Evolutionary conservation across 371 early-diverging fungal species (phyloP).

Genomic region (Mortierella sp.): DNA sequence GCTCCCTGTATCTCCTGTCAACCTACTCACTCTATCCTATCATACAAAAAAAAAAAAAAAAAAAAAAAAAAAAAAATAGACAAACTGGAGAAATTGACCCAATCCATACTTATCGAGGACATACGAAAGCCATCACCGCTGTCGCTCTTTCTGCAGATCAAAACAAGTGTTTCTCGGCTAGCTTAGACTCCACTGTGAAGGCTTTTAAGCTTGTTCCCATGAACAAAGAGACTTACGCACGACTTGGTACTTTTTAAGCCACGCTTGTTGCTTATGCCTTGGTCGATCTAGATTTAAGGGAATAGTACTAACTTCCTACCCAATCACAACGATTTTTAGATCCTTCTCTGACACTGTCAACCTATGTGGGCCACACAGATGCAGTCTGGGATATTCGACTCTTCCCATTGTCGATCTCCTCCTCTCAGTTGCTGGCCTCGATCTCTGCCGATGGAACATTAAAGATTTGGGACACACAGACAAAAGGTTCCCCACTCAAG

Average conservation of each 20-base stretch:
- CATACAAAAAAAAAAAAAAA: too few relatives aligned
- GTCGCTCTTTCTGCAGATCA: slow-evolving; percentile 73
- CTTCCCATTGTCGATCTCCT: slow-evolving; percentile 60
- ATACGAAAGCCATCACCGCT: slow-evolving; percentile 74
- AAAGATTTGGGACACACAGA: slow-evolving; percentile 82
- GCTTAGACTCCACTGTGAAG: slow-evolving; percentile 80
- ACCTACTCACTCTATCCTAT: not conserved
- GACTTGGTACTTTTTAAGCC: slow-evolving; percentile 56
- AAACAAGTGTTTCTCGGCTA: slow-evolving; percentile 74
- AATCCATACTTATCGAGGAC: slow-evolving; percentile 83
- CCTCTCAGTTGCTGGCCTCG: slow-evolving; percentile 70
- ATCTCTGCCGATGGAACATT: slow-evolving; percentile 86
- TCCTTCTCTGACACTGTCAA: slow-evolving; percentile 63
- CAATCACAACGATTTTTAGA: slow-evolving; percentile 52
- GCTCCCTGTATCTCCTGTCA: too few relatives aligned
- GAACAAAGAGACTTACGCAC: slow-evolving; percentile 63
- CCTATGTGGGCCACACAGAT: slow-evolving; percentile 85
- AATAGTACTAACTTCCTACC: not conserved
- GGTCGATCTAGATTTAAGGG: not conserved
- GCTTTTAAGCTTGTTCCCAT: slow-evolving; percentile 79
- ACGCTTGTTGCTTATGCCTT: not conserved
- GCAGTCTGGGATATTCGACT: slow-evolving; percentile 87
- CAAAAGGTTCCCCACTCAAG: slow-evolving; percentile 56
- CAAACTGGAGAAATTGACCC: slow-evolving; percentile 70
- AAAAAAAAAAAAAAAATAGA: too few relatives aligned